phyloP scores from a whole-genome alignment of 2,329 filamentous ascomycete genomes.

The Aureobasidium lini region DNA sequence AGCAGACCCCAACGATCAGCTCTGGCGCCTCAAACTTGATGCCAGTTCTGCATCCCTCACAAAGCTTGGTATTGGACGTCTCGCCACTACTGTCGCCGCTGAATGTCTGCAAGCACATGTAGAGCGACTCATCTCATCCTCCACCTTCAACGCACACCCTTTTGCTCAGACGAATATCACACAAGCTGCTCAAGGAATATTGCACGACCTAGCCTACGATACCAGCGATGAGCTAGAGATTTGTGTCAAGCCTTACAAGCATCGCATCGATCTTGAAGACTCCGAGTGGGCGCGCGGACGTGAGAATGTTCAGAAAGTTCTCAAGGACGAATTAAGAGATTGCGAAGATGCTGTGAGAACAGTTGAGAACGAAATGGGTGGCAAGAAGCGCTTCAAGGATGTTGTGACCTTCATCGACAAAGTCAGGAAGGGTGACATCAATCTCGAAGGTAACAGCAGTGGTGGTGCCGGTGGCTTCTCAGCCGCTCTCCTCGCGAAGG shows the following conservation, averaged over 20 bases:
- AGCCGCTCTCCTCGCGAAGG: constrained; percentile 66
- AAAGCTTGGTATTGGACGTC: constrained; percentile 83
- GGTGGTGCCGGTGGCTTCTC: constrained; percentile 93
- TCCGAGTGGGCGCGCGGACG: constrained; percentile 80
- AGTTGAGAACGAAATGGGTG: constrained; percentile 71
- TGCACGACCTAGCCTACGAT: constrained; percentile 92
- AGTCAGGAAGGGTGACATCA: constrained; percentile 74
- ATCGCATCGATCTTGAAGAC: constrained; percentile 90
- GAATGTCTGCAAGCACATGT: constrained; percentile 80
- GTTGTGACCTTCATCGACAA: constrained; percentile 89
- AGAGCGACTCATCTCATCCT: constrained; percentile 67
- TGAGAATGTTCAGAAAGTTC: constrained; percentile 68
- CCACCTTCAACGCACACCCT: constrained; percentile 82
- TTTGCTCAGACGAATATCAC: constrained; percentile 90
- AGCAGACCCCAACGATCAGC: constrained; percentile 60
- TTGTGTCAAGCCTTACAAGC: constrained; percentile 98
- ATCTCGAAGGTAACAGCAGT: constrained; percentile 65
- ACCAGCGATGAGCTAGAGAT: constrained; percentile 98
- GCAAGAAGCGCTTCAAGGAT: constrained; percentile 76
- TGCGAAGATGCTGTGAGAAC: constrained; percentile 71
- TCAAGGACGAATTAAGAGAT: constrained; percentile 82
- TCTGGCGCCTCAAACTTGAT: constrained; percentile 92
- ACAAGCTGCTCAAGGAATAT: constrained; percentile 79
- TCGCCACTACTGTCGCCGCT: constrained; percentile 87
- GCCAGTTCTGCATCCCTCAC: constrained; percentile 84